These are phyloP conservation scores for Globisporangium nagaii DNA, from an alignment of 352 stramenopile genomes.

Conservation along the genomic window DNA sequence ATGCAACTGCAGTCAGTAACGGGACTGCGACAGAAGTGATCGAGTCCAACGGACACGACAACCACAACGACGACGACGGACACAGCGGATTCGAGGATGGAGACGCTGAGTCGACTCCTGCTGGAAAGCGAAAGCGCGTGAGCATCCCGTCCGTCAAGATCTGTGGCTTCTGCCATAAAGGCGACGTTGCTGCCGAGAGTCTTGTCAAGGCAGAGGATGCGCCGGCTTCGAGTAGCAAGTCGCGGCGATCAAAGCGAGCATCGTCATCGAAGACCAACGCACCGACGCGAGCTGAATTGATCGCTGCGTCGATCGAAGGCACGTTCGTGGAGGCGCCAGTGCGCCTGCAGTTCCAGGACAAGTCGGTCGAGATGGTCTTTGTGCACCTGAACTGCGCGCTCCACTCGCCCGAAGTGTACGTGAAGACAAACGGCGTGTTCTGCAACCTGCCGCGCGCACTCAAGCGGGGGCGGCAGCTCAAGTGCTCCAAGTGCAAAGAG, in stretches of 20 bases:
- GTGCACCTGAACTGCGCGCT: slow-evolving; percentile 82
- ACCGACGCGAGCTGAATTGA: slow-evolving; percentile 7
- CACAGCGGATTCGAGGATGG: slow-evolving; percentile 7
- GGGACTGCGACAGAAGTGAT: not conserved
- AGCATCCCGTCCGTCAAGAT: slow-evolving; percentile 24
- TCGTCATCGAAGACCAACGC: slow-evolving; percentile 7
- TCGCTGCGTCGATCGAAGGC: slow-evolving; percentile 41
- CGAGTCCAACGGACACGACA: slow-evolving; percentile 13
- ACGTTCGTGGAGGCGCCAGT: slow-evolving; percentile 72
- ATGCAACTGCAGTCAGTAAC: not conserved
- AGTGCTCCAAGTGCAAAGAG: slow-evolving; percentile 63
- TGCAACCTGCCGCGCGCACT: slow-evolving; percentile 73
- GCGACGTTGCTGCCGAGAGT: slow-evolving; percentile 25
- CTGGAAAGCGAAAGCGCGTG: slow-evolving; percentile 12
- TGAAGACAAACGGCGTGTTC: slow-evolving; percentile 76
- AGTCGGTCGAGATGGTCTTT: slow-evolving; percentile 56
- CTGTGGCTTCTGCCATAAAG: slow-evolving; percentile 56
- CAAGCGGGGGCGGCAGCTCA: slow-evolving; percentile 71
- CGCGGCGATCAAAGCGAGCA: slow-evolving; percentile 8
- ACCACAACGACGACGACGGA: slow-evolving; percentile 17
- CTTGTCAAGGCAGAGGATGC: not conserved
- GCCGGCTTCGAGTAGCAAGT: slow-evolving; percentile 4
- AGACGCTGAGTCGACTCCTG: not conserved
- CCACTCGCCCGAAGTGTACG: slow-evolving; percentile 77
- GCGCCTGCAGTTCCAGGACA: slow-evolving; percentile 63